Evolutionary conservation across 1,284 basidiomycete species (phyloP).

Genomic region (Polyporus tsugae): DNA sequence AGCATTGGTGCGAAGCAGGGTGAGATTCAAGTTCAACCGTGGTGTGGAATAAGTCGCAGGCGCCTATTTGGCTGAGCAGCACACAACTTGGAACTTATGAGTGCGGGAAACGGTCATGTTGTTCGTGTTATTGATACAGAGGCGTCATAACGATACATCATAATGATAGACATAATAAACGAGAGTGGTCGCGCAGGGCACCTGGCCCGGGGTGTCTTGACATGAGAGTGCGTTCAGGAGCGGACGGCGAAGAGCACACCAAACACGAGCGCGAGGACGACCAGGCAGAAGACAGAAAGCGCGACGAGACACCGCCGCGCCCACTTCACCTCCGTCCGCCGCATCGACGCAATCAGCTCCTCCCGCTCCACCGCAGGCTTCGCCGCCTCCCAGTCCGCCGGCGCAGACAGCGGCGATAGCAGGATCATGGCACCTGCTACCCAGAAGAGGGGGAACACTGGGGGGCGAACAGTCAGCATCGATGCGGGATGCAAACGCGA

Average conservation of each 20-base stretch:
- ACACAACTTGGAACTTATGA: no score
- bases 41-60: not conserved
- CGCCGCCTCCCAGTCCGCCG: constrained; percentile 48
- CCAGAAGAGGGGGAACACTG: constrained; percentile 57
- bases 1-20: not conserved
- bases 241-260: constrained; percentile 13
- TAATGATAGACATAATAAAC: not conserved
- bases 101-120: not conserved
- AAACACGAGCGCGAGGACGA: constrained; percentile 8
- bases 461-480: not conserved
- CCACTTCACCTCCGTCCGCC: constrained; percentile 51
- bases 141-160: constrained; percentile 7
- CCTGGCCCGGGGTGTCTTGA: not conserved
- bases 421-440: constrained; percentile 49
- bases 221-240: constrained; percentile 2
- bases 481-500: not conserved
- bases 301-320: constrained; percentile 48
- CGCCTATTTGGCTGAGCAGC: not conserved
- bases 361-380: constrained; percentile 48
- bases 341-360: constrained; percentile 46
- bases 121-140: not conserved
- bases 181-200: not conserved
- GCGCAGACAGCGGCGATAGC: constrained; percentile 47
- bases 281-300: constrained; percentile 6
- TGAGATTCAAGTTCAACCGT: not conserved